Conservation (phyloP, 1,284 basidiomycete species). For the Apiotrichum domesticum region DNA sequence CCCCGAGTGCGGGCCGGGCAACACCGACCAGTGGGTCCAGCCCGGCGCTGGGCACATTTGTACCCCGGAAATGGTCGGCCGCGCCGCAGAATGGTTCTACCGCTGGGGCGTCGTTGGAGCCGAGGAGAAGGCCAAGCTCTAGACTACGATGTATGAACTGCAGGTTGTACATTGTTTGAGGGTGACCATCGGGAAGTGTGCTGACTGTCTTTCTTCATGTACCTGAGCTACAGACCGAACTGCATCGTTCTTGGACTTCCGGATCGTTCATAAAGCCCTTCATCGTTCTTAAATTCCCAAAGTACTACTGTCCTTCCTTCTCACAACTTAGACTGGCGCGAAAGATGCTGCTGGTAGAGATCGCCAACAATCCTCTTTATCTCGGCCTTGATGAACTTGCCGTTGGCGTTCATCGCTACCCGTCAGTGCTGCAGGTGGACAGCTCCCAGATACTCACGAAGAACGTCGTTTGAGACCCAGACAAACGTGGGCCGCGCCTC, state of each 20-base stretch:
- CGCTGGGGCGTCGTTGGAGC: not conserved
- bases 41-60: slow-evolving; percentile 4
- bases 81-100: slow-evolving; percentile 7
- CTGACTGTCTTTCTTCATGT: too few relatives aligned
- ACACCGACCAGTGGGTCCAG: not conserved
- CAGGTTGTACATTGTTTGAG: too few relatives aligned
- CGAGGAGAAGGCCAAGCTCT: too few relatives aligned
- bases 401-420: slow-evolving; percentile 13
- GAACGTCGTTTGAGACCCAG: slow-evolving; percentile 1
- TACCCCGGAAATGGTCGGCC: slow-evolving; percentile 3
- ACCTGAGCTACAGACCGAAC: too few relatives aligned
- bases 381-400: slow-evolving; percentile 14
- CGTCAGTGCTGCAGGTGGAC: not conserved
- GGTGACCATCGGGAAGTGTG: too few relatives aligned
- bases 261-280: too few relatives aligned
- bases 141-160: too few relatives aligned
- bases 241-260: too few relatives aligned
- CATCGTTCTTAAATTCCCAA: too few relatives aligned
- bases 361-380: slow-evolving; percentile 16
- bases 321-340: slow-evolving; percentile 10
- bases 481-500: slow-evolving; percentile 11
- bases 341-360: slow-evolving; percentile 14
- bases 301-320: too few relatives aligned
- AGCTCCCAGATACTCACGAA: slow-evolving; percentile 3
- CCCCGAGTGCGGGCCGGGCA: not conserved